These are phyloP conservation scores for Quercus tomentella DNA, from an alignment of 331 rosid species.

Conservation along the genomic window DNA sequence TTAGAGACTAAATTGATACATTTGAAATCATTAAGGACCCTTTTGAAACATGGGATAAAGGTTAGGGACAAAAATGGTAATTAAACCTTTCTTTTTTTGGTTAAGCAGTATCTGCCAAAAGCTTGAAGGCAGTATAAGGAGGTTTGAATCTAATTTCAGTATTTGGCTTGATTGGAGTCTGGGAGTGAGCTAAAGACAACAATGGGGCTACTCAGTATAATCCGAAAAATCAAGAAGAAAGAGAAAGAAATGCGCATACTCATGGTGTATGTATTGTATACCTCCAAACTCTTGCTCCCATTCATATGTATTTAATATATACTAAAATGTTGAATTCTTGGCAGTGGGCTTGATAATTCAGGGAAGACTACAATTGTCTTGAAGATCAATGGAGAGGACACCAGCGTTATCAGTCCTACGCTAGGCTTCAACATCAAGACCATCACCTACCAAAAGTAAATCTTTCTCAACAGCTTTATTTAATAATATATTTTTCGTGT, in stretches of 20 bases:
- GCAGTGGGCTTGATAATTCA: conserved; percentile 83
- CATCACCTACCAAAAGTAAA: conserved; percentile 64
- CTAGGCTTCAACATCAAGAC: conserved; percentile 93
- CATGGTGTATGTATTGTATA: conserved; percentile 59
- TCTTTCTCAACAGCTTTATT: not conserved
- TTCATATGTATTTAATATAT: not conserved
- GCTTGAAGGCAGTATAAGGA: too few relatives aligned
- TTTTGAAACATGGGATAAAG: too few relatives aligned
- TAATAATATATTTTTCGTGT: not conserved
- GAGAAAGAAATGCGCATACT: conserved; percentile 81
- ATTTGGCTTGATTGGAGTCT: not conserved
- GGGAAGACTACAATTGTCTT: conserved; percentile 83
- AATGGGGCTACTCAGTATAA: conserved; percentile 89
- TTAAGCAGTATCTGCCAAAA: too few relatives aligned
- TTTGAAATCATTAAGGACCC: too few relatives aligned
- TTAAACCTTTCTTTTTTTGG: too few relatives aligned
- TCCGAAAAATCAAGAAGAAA: conserved; percentile 71
- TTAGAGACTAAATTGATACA: too few relatives aligned
- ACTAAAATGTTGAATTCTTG: not conserved
- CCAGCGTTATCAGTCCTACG: conserved; percentile 75
- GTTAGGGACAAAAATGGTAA: too few relatives aligned
- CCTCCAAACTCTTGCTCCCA: not conserved
- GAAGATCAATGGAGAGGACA: conserved; percentile 87
- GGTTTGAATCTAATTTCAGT: not conserved
- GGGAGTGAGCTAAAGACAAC: not conserved